These are phyloP conservation scores for Trichoderma semiorbis DNA, from an alignment of 2,329 filamentous ascomycete species.

Conservation along the genomic window DNA sequence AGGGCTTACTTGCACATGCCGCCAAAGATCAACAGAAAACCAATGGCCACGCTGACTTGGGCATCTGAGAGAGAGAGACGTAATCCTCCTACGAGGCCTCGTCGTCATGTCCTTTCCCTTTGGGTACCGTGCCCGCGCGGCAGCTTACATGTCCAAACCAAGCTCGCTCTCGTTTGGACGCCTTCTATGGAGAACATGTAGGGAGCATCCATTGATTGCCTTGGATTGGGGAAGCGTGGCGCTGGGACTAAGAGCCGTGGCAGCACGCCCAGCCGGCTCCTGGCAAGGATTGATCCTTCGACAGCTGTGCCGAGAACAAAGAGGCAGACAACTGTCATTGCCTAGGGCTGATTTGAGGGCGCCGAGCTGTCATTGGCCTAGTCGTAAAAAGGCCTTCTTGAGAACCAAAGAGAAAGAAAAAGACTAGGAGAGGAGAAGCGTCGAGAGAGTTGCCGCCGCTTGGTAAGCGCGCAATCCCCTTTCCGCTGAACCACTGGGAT, in stretches of 20 bases:
- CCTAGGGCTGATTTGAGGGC: conserved; percentile 10
- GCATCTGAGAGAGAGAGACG: not conserved
- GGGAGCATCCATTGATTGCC: not conserved
- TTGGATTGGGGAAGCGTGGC: not conserved
- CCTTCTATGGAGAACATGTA: not conserved
- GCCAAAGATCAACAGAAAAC: not conserved
- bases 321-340: not conserved
- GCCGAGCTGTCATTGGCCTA: not conserved
- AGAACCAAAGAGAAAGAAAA: not conserved
- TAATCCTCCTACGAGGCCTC: not conserved
- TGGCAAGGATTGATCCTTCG: not conserved
- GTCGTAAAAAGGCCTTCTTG: not conserved
- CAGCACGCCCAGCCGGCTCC: not conserved
- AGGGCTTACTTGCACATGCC: not conserved
- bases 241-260: conserved; percentile 1
- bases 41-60: not conserved
- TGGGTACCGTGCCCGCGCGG: not conserved
- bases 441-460: not conserved
- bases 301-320: not conserved
- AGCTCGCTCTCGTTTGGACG: not conserved
- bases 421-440: not conserved
- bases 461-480: not conserved
- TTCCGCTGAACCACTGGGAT: not conserved
- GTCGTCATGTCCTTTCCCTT: not conserved
- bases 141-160: not conserved